A percentile compares a stretch with the other conserved stretches of the same genome.
Evolutionary conservation across 768 basidiomycete species (phyloP).

Genomic region (Arthromyces matolae): DNA sequence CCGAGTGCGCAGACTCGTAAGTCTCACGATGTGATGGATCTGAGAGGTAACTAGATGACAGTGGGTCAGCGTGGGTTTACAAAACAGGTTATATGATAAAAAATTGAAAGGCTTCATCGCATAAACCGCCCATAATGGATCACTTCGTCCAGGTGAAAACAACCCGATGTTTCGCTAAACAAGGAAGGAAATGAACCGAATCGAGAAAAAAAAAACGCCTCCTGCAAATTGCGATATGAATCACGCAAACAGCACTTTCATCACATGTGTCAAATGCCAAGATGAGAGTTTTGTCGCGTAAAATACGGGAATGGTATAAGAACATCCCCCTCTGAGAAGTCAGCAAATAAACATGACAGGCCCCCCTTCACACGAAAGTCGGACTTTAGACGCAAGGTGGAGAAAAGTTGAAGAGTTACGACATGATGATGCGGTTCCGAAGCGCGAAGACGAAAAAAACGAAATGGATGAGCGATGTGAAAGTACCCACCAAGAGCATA

Average conservation of each 20-base stretch:
- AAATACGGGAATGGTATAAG: neutral
- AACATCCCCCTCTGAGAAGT: neutral
- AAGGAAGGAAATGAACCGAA: too few species aligned
- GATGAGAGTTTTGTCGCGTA: neutral
- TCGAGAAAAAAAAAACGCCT: too few species aligned
- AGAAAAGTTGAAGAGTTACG: neutral
- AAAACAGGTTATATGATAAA: neutral
- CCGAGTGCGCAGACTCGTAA: slow-evolving; percentile 87
- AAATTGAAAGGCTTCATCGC: neutral
- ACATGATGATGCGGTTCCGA: slow-evolving; percentile 2
- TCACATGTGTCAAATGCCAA: neutral
- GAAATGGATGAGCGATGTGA: neutral
- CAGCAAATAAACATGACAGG: too few species aligned
- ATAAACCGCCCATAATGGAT: too few species aligned
- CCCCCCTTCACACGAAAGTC: neutral
- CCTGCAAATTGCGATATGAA: too few species aligned
- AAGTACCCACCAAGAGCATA: slow-evolving; percentile 61
- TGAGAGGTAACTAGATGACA: slow-evolving; percentile 49
- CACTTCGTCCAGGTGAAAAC: too few species aligned
- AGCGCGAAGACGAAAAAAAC: slow-evolving; percentile 6
- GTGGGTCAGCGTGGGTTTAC: slow-evolving; percentile 15
- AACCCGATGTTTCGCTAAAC: too few species aligned
- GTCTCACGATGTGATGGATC: slow-evolving; percentile 62
- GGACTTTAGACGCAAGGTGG: neutral
- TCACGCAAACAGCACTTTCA: neutral